phyloP scores from a whole-genome alignment of 192 early-diverging fungal genomes.

The Gonapodya sp. region DNA sequence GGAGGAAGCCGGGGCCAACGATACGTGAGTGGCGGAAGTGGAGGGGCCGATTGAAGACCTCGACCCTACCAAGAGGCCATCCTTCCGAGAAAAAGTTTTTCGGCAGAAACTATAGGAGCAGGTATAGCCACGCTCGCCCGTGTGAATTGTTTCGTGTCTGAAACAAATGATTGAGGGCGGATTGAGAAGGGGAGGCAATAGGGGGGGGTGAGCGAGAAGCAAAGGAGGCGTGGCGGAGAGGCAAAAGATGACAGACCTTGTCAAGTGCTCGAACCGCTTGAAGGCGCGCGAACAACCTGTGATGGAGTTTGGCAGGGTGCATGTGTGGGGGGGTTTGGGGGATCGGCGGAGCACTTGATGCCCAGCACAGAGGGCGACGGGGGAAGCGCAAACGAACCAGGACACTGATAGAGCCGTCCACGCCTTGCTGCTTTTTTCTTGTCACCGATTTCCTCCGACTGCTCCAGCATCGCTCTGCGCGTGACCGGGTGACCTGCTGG shows the following conservation, averaged over 20 bases:
- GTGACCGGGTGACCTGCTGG: too few relatives aligned
- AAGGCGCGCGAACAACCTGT: background rate
- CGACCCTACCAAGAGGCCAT: background rate
- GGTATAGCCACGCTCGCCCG: background rate
- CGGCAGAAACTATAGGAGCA: conserved; percentile 1
- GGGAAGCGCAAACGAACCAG: background rate
- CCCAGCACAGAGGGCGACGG: background rate
- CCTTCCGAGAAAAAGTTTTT: background rate
- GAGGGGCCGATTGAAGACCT: background rate
- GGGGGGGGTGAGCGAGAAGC: background rate
- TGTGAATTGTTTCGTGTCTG: background rate
- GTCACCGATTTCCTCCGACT: background rate
- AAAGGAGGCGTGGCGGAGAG: background rate
- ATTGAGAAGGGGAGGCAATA: background rate
- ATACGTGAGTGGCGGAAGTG: background rate
- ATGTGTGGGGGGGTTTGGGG: background rate
- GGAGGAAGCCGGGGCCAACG: too few relatives aligned
- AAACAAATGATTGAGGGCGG: background rate
- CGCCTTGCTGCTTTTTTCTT: background rate
- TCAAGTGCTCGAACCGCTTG: background rate
- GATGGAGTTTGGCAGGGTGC: background rate
- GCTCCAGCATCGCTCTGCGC: background rate
- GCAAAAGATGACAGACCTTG: background rate
- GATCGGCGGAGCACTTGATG: background rate
- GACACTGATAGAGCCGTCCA: background rate